Base-by-base conservation (phyloP, 2,329 filamentous ascomycete species). In the Hymenoscyphus occultus region DNA sequence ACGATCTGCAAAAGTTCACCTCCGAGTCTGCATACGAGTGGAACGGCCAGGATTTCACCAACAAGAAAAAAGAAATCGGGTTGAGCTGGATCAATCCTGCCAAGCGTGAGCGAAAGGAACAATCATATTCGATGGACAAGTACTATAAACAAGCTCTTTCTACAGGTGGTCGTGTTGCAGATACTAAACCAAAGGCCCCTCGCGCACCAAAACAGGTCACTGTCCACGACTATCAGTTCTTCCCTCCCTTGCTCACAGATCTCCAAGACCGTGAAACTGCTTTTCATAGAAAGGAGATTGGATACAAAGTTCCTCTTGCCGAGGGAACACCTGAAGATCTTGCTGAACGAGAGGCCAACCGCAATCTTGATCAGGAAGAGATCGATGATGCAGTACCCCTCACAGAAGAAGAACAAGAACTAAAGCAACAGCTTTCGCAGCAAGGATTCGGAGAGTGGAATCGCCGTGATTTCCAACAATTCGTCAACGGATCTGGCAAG, bases 1-100 rank as follows among this genome's bases (percentile, higher is more conserved):
- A 99, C 76, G 95, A 99, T 71, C 80, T 99, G 56, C 95, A 99
- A 76, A 98, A 98, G 75, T 99, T 99, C 78, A 95, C 90, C 0
- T 97, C 94, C 0, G 95, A 99, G 73, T 97, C 92, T 63, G 93
- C 96, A 0, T 99, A 99, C 74, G 95, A 98, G 76, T 99, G 96
- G 96, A 99, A 99, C 69, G 95, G 95, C 58, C 90, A 98, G 79
- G 94, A 94, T 73, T 99, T 99, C 76, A 91, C 93, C 62, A 91
- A 90, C 65, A 86, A 89, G 75, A 96, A 96, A 80, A 96, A 96
- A 77, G 92, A 96, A 60, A 92, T 97, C 68, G 92, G 92, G 59
- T 85, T 97, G 70, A 93, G 83, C 74, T 99, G 96, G 96, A 99
- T 99, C 80, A 97, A 99, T 73, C 96, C 95, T 1, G 89, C 94